Evolutionary conservation across 2,329 filamentous ascomycete genomes (phyloP).

Genomic region (Boeremia exigua): DNA sequence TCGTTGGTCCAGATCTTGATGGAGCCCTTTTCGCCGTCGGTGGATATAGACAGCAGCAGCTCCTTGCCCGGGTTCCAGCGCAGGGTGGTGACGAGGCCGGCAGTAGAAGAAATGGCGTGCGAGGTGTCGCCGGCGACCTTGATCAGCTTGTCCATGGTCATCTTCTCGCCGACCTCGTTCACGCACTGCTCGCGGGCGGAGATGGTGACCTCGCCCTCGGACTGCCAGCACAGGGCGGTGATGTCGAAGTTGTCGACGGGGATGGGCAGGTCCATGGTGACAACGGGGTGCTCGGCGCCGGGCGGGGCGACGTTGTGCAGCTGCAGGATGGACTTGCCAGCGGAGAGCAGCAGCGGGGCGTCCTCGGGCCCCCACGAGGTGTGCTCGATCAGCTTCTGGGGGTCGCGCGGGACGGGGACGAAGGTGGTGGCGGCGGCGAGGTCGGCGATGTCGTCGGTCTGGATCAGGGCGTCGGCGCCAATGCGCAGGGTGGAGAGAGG

Average conservation of each 20-base stretch:
- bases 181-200: conserved; percentile 44
- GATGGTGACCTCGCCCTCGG: conserved; percentile 40
- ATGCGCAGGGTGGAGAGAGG: conserved; percentile 49
- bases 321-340: conserved; percentile 45
- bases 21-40: conserved; percentile 47
- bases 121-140: conserved; percentile 40
- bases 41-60: conserved; percentile 46
- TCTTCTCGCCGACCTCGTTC: conserved; percentile 47
- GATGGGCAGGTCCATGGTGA: conserved; percentile 34
- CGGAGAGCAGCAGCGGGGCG: conserved; percentile 41
- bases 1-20: conserved; percentile 49
- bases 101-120: conserved; percentile 45
- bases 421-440: conserved; percentile 41
- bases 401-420: conserved; percentile 30
- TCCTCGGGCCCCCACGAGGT: conserved; percentile 46
- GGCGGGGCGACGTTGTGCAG: conserved; percentile 35
- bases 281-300: conserved; percentile 16
- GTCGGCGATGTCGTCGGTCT: conserved; percentile 46
- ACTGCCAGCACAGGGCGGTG: conserved; percentile 47
- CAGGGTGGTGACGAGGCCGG: conserved; percentile 46
- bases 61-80: conserved; percentile 45
- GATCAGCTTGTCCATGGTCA: conserved; percentile 47
- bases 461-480: conserved; percentile 45
- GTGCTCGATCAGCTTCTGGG: conserved; percentile 36
- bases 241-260: conserved; percentile 42